Base-by-base conservation (phyloP, 1,284 basidiomycete genomes). In the Irpex rosettiformis region DNA sequence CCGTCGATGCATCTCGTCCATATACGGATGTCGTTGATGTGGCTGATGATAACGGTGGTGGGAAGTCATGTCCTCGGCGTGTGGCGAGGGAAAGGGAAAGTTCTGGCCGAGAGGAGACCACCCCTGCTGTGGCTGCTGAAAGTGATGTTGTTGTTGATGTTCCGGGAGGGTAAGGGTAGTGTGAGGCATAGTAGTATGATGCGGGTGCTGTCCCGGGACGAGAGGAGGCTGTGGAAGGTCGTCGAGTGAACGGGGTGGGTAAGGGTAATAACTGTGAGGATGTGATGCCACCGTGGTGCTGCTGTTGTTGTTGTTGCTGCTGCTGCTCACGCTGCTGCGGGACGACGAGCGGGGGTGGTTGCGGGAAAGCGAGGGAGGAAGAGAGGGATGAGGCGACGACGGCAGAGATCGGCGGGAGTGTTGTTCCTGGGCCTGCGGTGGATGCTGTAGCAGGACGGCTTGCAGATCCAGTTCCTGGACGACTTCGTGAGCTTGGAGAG, bases 331-430 rank as follows among this genome's bases (percentile, higher is more conserved):
- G 67, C 60, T 64, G 64, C 58, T 61, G 51, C 60, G 69, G 57
- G 70, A 68, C 60, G 69, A 69, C 47, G 66, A 69, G 63, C 64
- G 71, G 61, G 59, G 69, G 61, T 62, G 64, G 42, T 67, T 64
- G 60, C 69, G 72, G 59, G 77, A 68, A 69, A 74, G 66, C 72
- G 76, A 77, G 77, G 74, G 73, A 72, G 75, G 74, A 69, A 77
- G 77, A 72, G 74, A 77, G 72, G 69, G 82, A 75, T 69, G 82
- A 76, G 81, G 85, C 78, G 83, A 89, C 81, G 82, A 89, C 80
- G 74, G 84, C 77, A 76, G 83, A 70, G 81, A 89, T 82, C 52
- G 87, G 86, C 61, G 87, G 87, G 79, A 89, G 85, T 58, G 82
- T 76, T 77, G 76, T 79, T 70, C 76, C 70, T n/a, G n/a, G n/a